Base-by-base conservation (phyloP, 768 basidiomycete genomes). In the Lactarius akahatsu region DNA sequence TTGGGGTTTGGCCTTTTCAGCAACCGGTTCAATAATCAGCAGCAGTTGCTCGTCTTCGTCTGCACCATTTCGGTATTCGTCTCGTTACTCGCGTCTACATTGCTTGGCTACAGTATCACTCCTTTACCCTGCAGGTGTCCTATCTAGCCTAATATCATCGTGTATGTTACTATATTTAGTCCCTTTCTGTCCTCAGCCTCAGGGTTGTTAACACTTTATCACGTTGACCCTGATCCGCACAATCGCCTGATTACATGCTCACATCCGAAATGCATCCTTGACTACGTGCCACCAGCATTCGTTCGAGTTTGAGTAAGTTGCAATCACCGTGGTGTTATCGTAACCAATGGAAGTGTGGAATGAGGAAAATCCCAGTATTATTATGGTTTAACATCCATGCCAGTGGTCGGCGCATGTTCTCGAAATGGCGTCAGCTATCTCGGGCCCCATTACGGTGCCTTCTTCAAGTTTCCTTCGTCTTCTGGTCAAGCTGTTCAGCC, bases 381-480 rank as follows among this genome's bases (percentile, higher is more conserved):
- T 10, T 32, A 26, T 45, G 23, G 16, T 20, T 23, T 43, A 38
- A 43, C 52, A 45, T 26, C 36, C 64, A 55, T 59, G 20, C 34
- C 34, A 18, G 26, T 58, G 13, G 36, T 61, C 47, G 43, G 18
- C 23, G 38, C 34, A 56, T 8, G 34, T n/a, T 30, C 52, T 36
- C 43, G 18, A 43, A 30, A 43, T 47, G 65, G 28, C 57, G 13
- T 28, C 45, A 38, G 23, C 54, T 61, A 50, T 57, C 61, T 67
- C 66, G 66, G 61, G 28, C 57, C 66, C 61, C 47, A 45, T 38
- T 20, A 30, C 57, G 26, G 7, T 36, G 50, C 13, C 62, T 63
- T 58, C 30, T 62, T 30, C 30, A 54, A 54, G 50, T 18, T 28
- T 66, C 34, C 45, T 52, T 47, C 28, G 56, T 30, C 60, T 47